Evolutionary conservation across 2,329 filamentous ascomycete species (phyloP).

Genomic region (Pseudogymnoascus sp.): DNA sequence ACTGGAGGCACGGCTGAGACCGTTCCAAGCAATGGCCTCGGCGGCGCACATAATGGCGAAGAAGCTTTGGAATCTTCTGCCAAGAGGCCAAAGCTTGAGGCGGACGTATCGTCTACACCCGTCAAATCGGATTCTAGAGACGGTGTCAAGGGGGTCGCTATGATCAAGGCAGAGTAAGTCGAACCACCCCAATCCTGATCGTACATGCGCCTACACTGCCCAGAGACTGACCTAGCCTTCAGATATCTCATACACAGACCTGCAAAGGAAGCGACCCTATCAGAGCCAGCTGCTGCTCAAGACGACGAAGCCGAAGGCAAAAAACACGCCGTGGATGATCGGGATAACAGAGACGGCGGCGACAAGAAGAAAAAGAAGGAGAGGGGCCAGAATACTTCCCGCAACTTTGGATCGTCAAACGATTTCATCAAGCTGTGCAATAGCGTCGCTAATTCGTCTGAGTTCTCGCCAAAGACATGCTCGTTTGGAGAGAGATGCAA

Average conservation of each 20-base stretch:
- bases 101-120: neutral
- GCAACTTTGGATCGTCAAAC: slow-evolving; percentile 69
- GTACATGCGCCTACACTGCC: neutral
- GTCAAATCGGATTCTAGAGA: slow-evolving; percentile 14
- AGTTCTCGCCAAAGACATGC: slow-evolving; percentile 76
- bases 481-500: slow-evolving; percentile 73
- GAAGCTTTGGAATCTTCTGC: slow-evolving; percentile 34
- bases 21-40: neutral
- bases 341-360: slow-evolving; percentile 27
- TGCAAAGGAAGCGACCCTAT: slow-evolving; percentile 8
- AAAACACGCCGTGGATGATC: slow-evolving; percentile 32
- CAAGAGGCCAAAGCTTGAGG: slow-evolving; percentile 51
- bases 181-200: neutral
- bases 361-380: slow-evolving; percentile 47
- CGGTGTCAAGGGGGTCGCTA: slow-evolving; percentile 24
- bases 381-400: slow-evolving; percentile 72
- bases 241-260: slow-evolving; percentile 25
- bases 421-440: slow-evolving; percentile 73
- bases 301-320: slow-evolving; percentile 52
- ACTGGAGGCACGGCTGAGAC: slow-evolving; percentile 5
- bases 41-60: neutral
- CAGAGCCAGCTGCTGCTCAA: slow-evolving; percentile 22
- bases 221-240: neutral
- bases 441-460: slow-evolving; percentile 59
- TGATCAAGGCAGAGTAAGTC: slow-evolving; percentile 27